A percentile compares a stretch with the other conserved stretches of the same genome.
Evolutionary conservation across 768 basidiomycete species (phyloP).

Genomic region (Leccinum ochraceum): DNA sequence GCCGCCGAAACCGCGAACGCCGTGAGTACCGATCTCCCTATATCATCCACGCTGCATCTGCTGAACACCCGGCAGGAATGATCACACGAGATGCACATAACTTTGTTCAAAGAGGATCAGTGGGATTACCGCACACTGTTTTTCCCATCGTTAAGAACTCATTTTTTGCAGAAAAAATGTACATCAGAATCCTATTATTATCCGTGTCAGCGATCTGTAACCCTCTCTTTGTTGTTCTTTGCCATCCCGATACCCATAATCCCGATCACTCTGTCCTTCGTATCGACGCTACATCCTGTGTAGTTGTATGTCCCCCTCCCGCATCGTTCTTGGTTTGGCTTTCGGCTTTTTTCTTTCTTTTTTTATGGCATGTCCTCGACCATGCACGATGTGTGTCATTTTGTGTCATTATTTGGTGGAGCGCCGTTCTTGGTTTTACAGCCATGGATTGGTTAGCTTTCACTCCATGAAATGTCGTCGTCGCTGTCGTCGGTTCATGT

Average conservation of each 20-base stretch:
- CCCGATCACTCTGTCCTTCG: slow-evolving; percentile 4
- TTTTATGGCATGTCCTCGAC: slow-evolving; percentile 14
- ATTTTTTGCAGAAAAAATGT: slow-evolving; percentile 32
- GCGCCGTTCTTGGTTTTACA: slow-evolving; percentile 10
- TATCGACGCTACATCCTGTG: slow-evolving; percentile 20
- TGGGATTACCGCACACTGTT: slow-evolving; percentile 13
- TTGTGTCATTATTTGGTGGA: slow-evolving; percentile 18
- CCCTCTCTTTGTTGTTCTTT: slow-evolving; percentile 5
- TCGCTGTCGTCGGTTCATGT: slow-evolving; percentile 12
- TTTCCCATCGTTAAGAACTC: slow-evolving; percentile 17
- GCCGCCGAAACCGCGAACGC: slow-evolving; percentile 40
- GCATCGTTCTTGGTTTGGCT: slow-evolving; percentile 29
- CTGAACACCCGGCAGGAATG: slow-evolving; percentile 19
- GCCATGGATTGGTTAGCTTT: not conserved
- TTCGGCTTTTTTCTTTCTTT: slow-evolving; percentile 9
- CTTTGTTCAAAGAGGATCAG: slow-evolving; percentile 11
- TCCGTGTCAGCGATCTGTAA: slow-evolving; percentile 33
- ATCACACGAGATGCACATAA: slow-evolving; percentile 16
- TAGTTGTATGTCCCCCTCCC: slow-evolving; percentile 17
- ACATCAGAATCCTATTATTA: slow-evolving; percentile 36
- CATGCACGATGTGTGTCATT: slow-evolving; percentile 12
- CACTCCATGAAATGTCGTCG: slow-evolving; percentile 1
- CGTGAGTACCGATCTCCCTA: slow-evolving; percentile 15
- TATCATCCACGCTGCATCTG: not conserved
- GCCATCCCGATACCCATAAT: slow-evolving; percentile 20